Conservation (phyloP, 225 moss, liverwort and hornwort species). For the Marchantia polymorpha region DNA sequence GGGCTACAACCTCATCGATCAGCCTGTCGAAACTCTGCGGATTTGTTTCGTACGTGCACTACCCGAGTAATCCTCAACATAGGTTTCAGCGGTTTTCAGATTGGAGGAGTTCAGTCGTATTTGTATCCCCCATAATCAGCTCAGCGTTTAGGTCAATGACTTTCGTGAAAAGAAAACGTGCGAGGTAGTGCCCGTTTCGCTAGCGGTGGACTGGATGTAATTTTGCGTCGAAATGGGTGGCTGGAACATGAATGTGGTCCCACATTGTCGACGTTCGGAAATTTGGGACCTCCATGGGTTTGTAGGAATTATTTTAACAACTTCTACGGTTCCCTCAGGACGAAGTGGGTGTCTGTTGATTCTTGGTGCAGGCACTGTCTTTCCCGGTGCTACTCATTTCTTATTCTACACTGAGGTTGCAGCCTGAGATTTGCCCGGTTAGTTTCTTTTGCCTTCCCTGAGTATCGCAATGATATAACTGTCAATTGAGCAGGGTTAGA, state of each 20-base stretch:
- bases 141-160: neutral
- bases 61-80: neutral
- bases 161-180: neutral
- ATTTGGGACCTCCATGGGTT: neutral
- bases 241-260: neutral
- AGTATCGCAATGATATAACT: neutral
- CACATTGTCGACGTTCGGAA: neutral
- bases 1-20: conserved; percentile 48
- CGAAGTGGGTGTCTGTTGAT: neutral
- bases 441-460: neutral
- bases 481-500: neutral
- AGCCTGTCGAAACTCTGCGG: conserved; percentile 59
- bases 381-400: conserved; percentile 34
- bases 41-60: conserved; percentile 44
- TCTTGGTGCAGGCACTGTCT: conserved; percentile 24
- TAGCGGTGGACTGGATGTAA: neutral
- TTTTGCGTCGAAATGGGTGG: neutral
- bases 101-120: neutral
- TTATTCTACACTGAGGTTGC: conserved; percentile 30
- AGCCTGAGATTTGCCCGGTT: conserved; percentile 26
- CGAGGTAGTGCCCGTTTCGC: neutral
- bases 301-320: neutral
- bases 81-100: neutral
- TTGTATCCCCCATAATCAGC: neutral
- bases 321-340: neutral